Conservation (phyloP, 2,329 filamentous ascomycete genomes). For the Rasamsonia emersonii region DNA sequence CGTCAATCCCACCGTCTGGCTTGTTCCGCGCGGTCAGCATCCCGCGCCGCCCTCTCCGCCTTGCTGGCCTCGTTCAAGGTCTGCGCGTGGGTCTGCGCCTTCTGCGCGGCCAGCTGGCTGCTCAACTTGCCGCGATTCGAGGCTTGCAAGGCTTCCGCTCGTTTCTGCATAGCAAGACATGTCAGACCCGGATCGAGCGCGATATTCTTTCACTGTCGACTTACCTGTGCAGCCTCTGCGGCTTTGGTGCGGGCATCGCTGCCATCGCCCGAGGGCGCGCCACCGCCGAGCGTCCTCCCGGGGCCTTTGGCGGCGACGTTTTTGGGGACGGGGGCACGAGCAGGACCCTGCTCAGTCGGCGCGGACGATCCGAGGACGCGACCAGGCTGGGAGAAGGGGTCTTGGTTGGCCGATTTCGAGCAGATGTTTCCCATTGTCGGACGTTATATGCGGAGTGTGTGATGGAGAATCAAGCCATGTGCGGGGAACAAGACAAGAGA, state of each 20-base stretch:
- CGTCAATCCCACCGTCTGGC: constrained; percentile 50
- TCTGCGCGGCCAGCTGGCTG: constrained; percentile 64
- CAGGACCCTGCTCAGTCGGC: constrained; percentile 37
- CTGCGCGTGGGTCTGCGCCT: constrained; percentile 60
- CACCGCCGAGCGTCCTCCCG: constrained; percentile 56
- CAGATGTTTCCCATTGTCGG: constrained; percentile 84
- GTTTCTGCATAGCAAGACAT: constrained; percentile 43
- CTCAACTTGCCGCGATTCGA: constrained; percentile 57
- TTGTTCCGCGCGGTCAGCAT: constrained; percentile 56
- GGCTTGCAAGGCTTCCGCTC: constrained; percentile 47
- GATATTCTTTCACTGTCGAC: constrained; percentile 21
- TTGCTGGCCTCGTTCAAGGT: constrained; percentile 60
- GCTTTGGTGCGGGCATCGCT: constrained; percentile 63
- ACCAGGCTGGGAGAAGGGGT: constrained; percentile 64
- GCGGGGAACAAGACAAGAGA: too few relatives aligned
- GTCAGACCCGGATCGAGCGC: not conserved
- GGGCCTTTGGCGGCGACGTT: constrained; percentile 41
- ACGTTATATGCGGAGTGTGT: constrained; percentile 4
- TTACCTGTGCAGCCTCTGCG: constrained; percentile 75
- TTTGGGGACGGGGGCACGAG: constrained; percentile 38
- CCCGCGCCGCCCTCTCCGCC: constrained; percentile 56
- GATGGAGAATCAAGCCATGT: constrained; percentile 3
- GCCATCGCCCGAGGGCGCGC: constrained; percentile 19
- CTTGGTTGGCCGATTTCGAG: constrained; percentile 57
- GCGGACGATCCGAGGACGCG: constrained; percentile 58